Conservation (phyloP, 495 filamentous ascomycete genomes). For the Penicillium desertorum region DNA sequence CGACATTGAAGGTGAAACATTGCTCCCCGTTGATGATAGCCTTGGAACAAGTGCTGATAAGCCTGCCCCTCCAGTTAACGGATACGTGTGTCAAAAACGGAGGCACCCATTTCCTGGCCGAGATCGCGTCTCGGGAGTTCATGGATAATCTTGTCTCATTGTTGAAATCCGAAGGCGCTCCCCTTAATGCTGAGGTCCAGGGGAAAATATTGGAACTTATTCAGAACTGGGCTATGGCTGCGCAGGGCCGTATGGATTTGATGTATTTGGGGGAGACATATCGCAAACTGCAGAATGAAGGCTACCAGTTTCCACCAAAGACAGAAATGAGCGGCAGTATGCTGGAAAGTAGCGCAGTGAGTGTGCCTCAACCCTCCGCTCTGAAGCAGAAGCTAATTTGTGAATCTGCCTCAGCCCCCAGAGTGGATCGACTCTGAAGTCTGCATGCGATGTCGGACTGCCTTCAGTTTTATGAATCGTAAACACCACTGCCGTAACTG, state of each 20-base stretch:
- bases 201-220: slow-evolving; percentile 89
- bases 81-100: slow-evolving; percentile 99
- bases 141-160: slow-evolving; percentile 96
- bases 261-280: slow-evolving; percentile 88
- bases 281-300: slow-evolving; percentile 73
- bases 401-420: slow-evolving; percentile 63
- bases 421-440: slow-evolving; percentile 98
- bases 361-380: slow-evolving; percentile 26
- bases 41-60: slow-evolving; percentile 15
- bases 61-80: slow-evolving; percentile 59
- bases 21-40: background rate
- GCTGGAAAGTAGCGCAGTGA: slow-evolving; percentile 92
- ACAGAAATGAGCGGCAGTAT: slow-evolving; percentile 87
- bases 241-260: slow-evolving; percentile 80
- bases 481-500: slow-evolving; percentile 99
- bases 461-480: slow-evolving; percentile 96
- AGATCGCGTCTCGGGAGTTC: slow-evolving; percentile 95
- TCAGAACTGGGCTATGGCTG: slow-evolving; percentile 88
- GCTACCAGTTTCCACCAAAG: slow-evolving; percentile 85
- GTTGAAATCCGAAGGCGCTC: slow-evolving; percentile 73
- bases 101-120: slow-evolving; percentile 89
- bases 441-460: slow-evolving; percentile 93
- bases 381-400: slow-evolving; percentile 10
- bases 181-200: slow-evolving; percentile 81
- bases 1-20: slow-evolving; percentile 73